These are phyloP conservation scores for Schwanniomyces polymorphus DNA, from an alignment of 805 yeast genomes.

Conservation along the genomic window DNA sequence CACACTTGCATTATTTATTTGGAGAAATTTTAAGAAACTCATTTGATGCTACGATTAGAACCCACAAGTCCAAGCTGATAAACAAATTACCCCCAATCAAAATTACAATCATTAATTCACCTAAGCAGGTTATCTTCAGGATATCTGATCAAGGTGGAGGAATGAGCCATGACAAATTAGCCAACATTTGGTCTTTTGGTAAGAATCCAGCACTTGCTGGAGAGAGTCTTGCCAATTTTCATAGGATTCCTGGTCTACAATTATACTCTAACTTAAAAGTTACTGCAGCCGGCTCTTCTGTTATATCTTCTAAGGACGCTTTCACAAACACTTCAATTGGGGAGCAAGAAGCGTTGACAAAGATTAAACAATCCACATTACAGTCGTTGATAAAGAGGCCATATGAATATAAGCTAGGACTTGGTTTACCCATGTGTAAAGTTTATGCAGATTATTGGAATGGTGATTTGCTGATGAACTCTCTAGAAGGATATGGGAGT, in stretches of 20 bases:
- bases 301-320: slow-evolving; percentile 20
- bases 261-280: slow-evolving; percentile 41
- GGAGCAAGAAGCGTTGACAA: slow-evolving; percentile 27
- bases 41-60: slow-evolving; percentile 69
- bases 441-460: slow-evolving; percentile 97
- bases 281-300: slow-evolving; percentile 41
- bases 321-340: slow-evolving; percentile 43
- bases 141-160: slow-evolving; percentile 94
- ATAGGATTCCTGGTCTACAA: slow-evolving; percentile 63
- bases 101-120: slow-evolving; percentile 70
- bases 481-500: slow-evolving; percentile 88
- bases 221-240: slow-evolving; percentile 63
- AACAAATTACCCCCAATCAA: slow-evolving; percentile 66
- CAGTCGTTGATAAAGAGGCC: slow-evolving; percentile 69
- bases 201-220: slow-evolving; percentile 62
- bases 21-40: slow-evolving; percentile 89
- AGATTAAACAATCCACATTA: slow-evolving; percentile 52
- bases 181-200: slow-evolving; percentile 85
- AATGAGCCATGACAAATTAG: slow-evolving; percentile 55
- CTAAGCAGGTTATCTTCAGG: slow-evolving; percentile 68
- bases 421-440: slow-evolving; percentile 90
- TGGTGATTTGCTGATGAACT: slow-evolving; percentile 79
- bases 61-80: slow-evolving; percentile 26
- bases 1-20: slow-evolving; percentile 81
- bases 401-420: slow-evolving; percentile 72